phyloP scores from a whole-genome alignment of 768 basidiomycete species.

The Coprinopsis marcescibilis region DNA sequence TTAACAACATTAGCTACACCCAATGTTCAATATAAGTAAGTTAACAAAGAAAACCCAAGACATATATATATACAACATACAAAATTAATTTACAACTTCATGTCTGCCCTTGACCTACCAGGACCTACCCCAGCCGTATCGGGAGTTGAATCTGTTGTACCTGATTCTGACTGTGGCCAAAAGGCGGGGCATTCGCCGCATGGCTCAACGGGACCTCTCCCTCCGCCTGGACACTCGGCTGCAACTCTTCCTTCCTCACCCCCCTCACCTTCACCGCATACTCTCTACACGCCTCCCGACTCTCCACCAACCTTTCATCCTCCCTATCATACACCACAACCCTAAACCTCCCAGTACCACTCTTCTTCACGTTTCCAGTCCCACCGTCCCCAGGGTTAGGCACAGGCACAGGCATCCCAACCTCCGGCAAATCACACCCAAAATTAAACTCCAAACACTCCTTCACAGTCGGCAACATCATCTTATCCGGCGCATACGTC shows the following conservation, averaged over 20 bases:
- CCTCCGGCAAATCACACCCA: conserved; percentile 13
- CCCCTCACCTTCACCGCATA: conserved; percentile 63
- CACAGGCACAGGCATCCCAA: too few species aligned
- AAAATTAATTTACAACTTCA: too few species aligned
- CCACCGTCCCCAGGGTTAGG: too few species aligned
- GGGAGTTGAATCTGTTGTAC: too few species aligned
- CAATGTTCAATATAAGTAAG: too few species aligned
- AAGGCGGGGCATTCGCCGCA: conserved; percentile 17
- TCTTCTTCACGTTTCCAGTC: too few species aligned
- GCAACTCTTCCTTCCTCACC: conserved; percentile 50
- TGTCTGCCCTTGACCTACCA: too few species aligned
- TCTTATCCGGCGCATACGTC: conserved; percentile 72
- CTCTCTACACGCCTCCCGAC: conserved; percentile 59
- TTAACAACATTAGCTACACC: too few species aligned
- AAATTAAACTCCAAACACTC: conserved; percentile 71
- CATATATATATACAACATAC: too few species aligned
- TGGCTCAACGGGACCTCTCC: conserved; percentile 50
- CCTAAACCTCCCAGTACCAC: conserved; percentile 37
- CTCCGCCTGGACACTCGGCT: conserved; percentile 53
- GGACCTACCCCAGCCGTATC: too few species aligned
- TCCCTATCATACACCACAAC: conserved; percentile 50
- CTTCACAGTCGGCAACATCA: conserved; percentile 54
- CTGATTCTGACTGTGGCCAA: too few species aligned
- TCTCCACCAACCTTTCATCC: conserved; percentile 51
- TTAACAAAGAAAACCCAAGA: too few species aligned